phyloP scores from a whole-genome alignment of 768 basidiomycete genomes.

The Russula virescens region DNA sequence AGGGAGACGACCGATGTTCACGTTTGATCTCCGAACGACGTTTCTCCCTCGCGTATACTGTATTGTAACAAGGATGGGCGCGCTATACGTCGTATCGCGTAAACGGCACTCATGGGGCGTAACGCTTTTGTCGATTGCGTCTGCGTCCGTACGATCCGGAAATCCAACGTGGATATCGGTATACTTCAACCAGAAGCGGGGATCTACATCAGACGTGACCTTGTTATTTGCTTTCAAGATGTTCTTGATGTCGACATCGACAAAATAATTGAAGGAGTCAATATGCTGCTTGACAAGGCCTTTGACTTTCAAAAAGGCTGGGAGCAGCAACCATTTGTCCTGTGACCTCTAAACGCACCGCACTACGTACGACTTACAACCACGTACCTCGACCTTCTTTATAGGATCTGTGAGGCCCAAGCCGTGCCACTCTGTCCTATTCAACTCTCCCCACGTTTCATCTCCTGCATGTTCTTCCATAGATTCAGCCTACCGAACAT shows the following conservation, averaged over 20 bases:
- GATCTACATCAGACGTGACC: conserved; percentile 94
- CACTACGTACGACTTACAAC: conserved; percentile 26
- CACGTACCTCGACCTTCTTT: conserved; percentile 75
- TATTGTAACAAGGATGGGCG: conserved; percentile 88
- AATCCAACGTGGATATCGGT: conserved; percentile 91
- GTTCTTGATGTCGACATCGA: conserved; percentile 94
- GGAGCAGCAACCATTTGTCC: conserved; percentile 99
- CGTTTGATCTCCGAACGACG: conserved; percentile 75
- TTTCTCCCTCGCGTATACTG: conserved; percentile 91
- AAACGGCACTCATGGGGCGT: conserved; percentile 97
- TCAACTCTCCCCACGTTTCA: conserved; percentile 55
- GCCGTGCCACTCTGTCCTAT: conserved; percentile 62
- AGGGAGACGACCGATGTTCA: conserved; percentile 86
- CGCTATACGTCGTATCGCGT: conserved; percentile 91
- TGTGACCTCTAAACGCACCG: conserved; percentile 29
- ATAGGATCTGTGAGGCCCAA: conserved; percentile 83
- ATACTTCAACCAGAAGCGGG: conserved; percentile 94
- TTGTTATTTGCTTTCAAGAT: conserved; percentile 92
- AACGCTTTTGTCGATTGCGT: conserved; percentile 71
- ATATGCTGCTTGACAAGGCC: conserved; percentile 99
- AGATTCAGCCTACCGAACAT: neutral
- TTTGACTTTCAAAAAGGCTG: conserved; percentile 95
- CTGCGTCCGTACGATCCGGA: conserved; percentile 82
- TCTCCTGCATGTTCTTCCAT: conserved; percentile 28
- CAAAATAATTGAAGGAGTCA: conserved; percentile 98